Conservation (phyloP, 2,329 filamentous ascomycete genomes). For the Emmonsia crescens region DNA sequence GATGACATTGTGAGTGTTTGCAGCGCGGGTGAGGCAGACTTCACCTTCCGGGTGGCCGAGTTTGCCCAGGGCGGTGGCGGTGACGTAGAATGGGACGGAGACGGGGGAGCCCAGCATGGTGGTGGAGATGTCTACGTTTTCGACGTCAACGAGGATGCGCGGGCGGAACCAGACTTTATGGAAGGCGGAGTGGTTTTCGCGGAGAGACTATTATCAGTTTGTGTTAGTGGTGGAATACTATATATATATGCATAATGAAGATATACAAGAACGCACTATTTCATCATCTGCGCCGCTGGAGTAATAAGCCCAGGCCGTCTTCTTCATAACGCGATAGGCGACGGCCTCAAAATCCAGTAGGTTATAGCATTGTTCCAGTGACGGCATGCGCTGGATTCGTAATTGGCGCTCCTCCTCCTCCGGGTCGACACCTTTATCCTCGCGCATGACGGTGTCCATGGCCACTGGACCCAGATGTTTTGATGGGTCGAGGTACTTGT, state of each 20-base stretch:
- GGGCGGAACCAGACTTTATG: conserved; percentile 98
- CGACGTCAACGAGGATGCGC: conserved; percentile 77
- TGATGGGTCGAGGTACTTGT: conserved; percentile 66
- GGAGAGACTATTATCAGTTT: conserved; percentile 55
- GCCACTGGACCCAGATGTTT: conserved; percentile 87
- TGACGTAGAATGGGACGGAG: conserved; percentile 88
- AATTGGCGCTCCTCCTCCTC: conserved; percentile 65
- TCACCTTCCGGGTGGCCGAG: conserved; percentile 90
- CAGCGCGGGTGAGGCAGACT: conserved; percentile 75
- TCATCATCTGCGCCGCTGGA: conserved; percentile 86
- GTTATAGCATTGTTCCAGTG: conserved; percentile 82
- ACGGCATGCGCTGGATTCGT: conserved; percentile 63
- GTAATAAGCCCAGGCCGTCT: conserved; percentile 94
- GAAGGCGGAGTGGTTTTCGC: conserved; percentile 91
- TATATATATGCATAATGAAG: conserved; percentile 1
- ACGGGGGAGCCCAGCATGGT: conserved; percentile 87
- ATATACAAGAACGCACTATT: conserved; percentile 52
- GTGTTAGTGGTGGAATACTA: not conserved
- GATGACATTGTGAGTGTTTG: conserved; percentile 75
- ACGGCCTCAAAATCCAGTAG: conserved; percentile 93
- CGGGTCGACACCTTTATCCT: conserved; percentile 56
- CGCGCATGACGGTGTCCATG: conserved; percentile 64
- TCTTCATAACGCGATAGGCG: conserved; percentile 85
- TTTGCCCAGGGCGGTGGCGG: conserved; percentile 90
- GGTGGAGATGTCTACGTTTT: conserved; percentile 73